Base-by-base conservation (phyloP, 1,284 basidiomycete genomes). In the Cryptococcus wingfieldii region DNA sequence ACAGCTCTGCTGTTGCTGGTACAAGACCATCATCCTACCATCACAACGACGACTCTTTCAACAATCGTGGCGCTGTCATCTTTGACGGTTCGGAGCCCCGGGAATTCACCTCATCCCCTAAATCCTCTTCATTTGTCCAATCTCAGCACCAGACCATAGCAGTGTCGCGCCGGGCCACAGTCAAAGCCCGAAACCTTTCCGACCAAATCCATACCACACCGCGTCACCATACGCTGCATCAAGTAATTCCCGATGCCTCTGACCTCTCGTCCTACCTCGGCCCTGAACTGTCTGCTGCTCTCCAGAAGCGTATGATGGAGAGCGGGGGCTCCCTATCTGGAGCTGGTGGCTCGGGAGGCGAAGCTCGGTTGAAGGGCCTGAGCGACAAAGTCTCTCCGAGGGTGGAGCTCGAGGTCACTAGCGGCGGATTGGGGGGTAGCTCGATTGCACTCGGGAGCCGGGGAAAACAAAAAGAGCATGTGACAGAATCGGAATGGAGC, bases 401-500 rank as follows among this genome's bases (percentile, higher is more conserved):
- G 14, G 10, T 23, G 19, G 31, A 34, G 38, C 48, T n/a, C 34
- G 48, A 27, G 18, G 18, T 16, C 18, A 39, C 18, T 25, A 27
- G 34, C 9, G 28, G 16, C n/a, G 27, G 51, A 23, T 34, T 34
- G 31, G 10, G 31, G 10, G 10, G 31, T 10, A 34, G 31, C 5
- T 34, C 31, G 7, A 6, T 34, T 34, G 31, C 47, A 54, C 1
- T 19, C 58, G 25, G 37, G 53, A 45, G 39, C 53, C 23, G 51
- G 47, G 25, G 31, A 50, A 38, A 45, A 28, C 25, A 46, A 38
- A 38, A 49, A 19, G 56, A 63, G 31, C 27, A 47, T 3, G 10
- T 56, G 8, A 37, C 18, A 12, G 61, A 63, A 18, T 44, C 51
- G 13, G 55, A 63, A 16, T 66, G 64, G 62, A 62, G 57, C 16